Conservation (phyloP, 2,329 filamentous ascomycete genomes). For the Rhynchosporium graminicola region DNA sequence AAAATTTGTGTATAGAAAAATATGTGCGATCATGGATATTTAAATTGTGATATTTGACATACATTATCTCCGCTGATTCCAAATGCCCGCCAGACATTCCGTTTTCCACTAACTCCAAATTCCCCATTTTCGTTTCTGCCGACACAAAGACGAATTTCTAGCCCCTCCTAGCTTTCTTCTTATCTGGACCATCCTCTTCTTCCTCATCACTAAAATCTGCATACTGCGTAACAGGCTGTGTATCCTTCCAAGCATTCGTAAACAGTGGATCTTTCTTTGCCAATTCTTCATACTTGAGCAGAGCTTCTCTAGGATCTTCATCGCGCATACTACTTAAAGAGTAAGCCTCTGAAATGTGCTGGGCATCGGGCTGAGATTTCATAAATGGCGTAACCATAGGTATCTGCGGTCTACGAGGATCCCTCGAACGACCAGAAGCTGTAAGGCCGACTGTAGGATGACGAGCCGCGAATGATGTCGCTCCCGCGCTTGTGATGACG, state of each 20-base stretch:
- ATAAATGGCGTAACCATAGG: constrained; percentile 86
- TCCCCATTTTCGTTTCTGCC: too few species aligned
- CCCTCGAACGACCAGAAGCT: constrained; percentile 72
- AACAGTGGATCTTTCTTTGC: constrained; percentile 93
- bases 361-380: constrained; percentile 85
- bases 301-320: constrained; percentile 90
- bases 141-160: not conserved
- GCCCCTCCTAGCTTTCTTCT: constrained; percentile 56
- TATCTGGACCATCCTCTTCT: constrained; percentile 64
- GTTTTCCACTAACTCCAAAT: not conserved
- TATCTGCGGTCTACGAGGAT: constrained; percentile 82
- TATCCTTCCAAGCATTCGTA: constrained; percentile 89
- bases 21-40: too few species aligned
- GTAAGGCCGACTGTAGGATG: constrained; percentile 75
- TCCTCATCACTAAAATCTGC: constrained; percentile 87
- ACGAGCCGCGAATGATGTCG: constrained; percentile 54
- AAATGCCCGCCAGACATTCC: too few species aligned
- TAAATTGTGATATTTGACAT: too few species aligned
- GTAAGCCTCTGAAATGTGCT: constrained; percentile 84
- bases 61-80: too few species aligned
- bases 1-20: too few species aligned
- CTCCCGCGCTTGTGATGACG: constrained; percentile 52
- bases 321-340: constrained; percentile 91
- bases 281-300: constrained; percentile 92
- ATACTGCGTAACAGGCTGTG: constrained; percentile 90